Conservation (phyloP, 352 stramenopile genomes). For the Elongisporangium prolatum region DNA sequence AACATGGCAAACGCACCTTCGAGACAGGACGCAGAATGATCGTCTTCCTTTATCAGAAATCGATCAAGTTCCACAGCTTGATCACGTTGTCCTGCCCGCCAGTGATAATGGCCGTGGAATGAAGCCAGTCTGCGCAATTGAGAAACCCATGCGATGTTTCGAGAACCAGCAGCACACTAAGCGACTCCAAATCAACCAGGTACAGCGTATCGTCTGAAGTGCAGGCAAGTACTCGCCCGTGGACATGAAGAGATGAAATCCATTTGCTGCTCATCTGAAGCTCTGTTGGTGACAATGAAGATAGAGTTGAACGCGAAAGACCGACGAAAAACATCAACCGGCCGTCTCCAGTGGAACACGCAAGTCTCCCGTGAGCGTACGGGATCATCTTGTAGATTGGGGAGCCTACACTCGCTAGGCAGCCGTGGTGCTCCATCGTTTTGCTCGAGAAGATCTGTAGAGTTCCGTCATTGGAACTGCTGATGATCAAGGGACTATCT, state of each 20-base stretch:
- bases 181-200: slow-evolving; percentile 39
- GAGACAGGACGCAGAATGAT: background rate
- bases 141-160: slow-evolving; percentile 58
- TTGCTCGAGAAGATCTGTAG: slow-evolving; percentile 62
- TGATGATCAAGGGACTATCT: slow-evolving; percentile 31
- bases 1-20: slow-evolving; percentile 26
- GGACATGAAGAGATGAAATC: slow-evolving; percentile 58
- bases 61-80: slow-evolving; percentile 40
- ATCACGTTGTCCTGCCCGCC: slow-evolving; percentile 68
- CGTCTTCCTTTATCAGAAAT: background rate
- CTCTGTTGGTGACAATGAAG: slow-evolving; percentile 17
- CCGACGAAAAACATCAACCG: slow-evolving; percentile 44
- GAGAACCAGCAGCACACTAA: slow-evolving; percentile 31
- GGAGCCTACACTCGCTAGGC: slow-evolving; percentile 32
- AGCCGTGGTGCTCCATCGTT: slow-evolving; percentile 37
- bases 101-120: slow-evolving; percentile 32
- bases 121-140: slow-evolving; percentile 57
- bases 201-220: slow-evolving; percentile 54
- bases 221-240: slow-evolving; percentile 38
- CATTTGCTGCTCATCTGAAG: slow-evolving; percentile 41
- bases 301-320: slow-evolving; percentile 3
- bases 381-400: slow-evolving; percentile 49
- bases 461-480: slow-evolving; percentile 66
- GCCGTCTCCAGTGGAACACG: slow-evolving; percentile 66
- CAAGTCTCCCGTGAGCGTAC: slow-evolving; percentile 22